Base-by-base conservation (phyloP, 1,139 yeast species). In the Williopsis jadinii region DNA sequence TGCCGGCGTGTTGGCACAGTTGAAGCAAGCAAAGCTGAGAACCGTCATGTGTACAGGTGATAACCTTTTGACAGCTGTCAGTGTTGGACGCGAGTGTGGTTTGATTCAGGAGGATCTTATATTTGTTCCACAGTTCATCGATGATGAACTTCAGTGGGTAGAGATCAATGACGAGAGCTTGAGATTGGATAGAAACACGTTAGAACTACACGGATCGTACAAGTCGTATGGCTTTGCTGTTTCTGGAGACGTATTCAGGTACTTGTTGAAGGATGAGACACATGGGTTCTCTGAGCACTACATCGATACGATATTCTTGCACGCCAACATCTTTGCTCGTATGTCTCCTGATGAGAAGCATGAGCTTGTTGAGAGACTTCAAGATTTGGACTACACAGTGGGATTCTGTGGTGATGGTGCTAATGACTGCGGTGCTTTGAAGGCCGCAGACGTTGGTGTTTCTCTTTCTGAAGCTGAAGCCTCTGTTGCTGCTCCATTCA, bases 271-370 rank as follows among this genome's bases (percentile, higher is more conserved):
- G 30, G 58, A 72, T 39, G 75, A 73, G 36, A 58, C 53, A 32
- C 62, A 62, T 12, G n/a, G 41, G 39, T 59, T 45, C 31, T 56
- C 66, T 3, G 66, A 63, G 19, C 58, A 55, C 2, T 67, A 65
- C 44, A 57, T 72, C 37, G 80, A 82, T 44, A 74, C 71, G 38
- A 71, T 92, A 55, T 69, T 94, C 41, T 68, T 88, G 67, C 79
- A 76, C 49, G 79, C 92, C 47, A 77, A 80, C 38, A 76, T 92
- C 8, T 94, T 81, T 66, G 97, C 98, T 1, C 72, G 99, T 51
- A 92, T 92, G 99, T 90, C 97, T 0, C 99, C 99, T 0, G 98
- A 92, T 62, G 99, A 92, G 59, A 92, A 92, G 59, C 96, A 92
- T 59, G 98, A 92, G 63, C 69, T 92, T 40, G 97, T 92, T 28